Percentiles rank a stretch among this genome's conserved stretches.
Conservation (phyloP, 768 basidiomycete species). For the Tremella yokohamensis region DNA sequence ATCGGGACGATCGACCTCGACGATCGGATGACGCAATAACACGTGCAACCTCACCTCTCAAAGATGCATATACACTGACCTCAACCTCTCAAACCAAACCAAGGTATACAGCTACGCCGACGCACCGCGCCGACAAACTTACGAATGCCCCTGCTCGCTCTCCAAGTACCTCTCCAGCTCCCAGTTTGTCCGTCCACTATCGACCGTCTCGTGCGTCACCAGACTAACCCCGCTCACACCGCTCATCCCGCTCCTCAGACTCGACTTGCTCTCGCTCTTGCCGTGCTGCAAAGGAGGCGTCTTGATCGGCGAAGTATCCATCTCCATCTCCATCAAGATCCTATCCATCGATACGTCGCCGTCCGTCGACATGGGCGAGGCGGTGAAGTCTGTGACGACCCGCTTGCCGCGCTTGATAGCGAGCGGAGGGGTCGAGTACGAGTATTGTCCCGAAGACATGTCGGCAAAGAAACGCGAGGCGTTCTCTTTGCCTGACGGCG, state of each 20-base stretch:
- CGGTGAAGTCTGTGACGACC: background rate
- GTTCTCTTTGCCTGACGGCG: too few species aligned
- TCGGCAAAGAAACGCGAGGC: background rate
- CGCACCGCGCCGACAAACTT: too few species aligned
- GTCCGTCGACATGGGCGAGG: background rate
- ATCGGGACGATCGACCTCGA: too few species aligned
- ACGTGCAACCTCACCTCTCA: too few species aligned
- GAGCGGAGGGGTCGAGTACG: background rate
- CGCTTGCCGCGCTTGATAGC: constrained; percentile 2
- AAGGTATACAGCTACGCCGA: too few species aligned
- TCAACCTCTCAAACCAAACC: too few species aligned
- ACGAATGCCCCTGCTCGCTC: background rate
- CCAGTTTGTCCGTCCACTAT: constrained; percentile 17
- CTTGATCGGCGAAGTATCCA: background rate
- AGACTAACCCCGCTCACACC: constrained; percentile 6
- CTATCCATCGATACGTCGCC: background rate
- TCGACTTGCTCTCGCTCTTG: background rate
- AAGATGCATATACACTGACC: too few species aligned
- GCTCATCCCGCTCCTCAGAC: background rate
- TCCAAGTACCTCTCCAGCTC: constrained; percentile 23
- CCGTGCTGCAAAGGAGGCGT: background rate
- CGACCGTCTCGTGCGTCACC: constrained; percentile 19
- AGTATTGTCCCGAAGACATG: background rate
- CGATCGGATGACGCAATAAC: too few species aligned
- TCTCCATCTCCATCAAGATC: too few species aligned